Conservation (phyloP, 2,329 filamentous ascomycete genomes). For the Sphaerulina populicola region DNA sequence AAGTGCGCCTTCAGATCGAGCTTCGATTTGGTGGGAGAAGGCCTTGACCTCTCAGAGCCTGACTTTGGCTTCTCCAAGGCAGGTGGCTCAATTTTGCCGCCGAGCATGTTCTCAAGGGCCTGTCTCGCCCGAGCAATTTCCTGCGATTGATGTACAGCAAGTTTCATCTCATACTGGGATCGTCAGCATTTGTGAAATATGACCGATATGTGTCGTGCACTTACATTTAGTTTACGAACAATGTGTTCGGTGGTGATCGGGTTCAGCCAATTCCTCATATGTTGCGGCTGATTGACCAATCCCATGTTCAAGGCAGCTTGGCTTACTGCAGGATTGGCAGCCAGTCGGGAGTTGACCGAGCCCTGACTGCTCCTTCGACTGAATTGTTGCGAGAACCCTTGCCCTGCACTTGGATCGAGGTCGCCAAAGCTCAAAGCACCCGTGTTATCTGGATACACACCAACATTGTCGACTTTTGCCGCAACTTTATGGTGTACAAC, state of each 20-base stretch:
- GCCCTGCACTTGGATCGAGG: conserved; percentile 67
- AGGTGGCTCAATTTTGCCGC: conserved; percentile 50
- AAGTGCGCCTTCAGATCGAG: conserved; percentile 74
- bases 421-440: conserved; percentile 88
- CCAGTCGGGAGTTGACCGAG: conserved; percentile 52
- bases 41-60: conserved; percentile 38
- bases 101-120: conserved; percentile 68
- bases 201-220: conserved; percentile 30
- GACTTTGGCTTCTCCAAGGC: conserved; percentile 42
- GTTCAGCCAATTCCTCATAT: conserved; percentile 74
- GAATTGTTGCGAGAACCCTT: conserved; percentile 59
- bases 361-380: conserved; percentile 47
- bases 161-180: conserved; percentile 74
- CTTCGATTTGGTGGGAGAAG: conserved; percentile 52
- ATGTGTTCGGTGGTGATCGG: conserved; percentile 92
- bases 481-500: conserved; percentile 98
- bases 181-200: conserved; percentile 21
- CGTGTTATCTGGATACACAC: conserved; percentile 64
- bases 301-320: conserved; percentile 44
- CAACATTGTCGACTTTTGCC: conserved; percentile 91
- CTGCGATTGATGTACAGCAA: conserved; percentile 76
- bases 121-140: conserved; percentile 76
- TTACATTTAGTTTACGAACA: conserved; percentile 74
- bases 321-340: conserved; percentile 47
- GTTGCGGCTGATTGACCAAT: conserved; percentile 61